Conservation (phyloP, 2,329 filamentous ascomycete species). For the Aspergillus cejpii region DNA sequence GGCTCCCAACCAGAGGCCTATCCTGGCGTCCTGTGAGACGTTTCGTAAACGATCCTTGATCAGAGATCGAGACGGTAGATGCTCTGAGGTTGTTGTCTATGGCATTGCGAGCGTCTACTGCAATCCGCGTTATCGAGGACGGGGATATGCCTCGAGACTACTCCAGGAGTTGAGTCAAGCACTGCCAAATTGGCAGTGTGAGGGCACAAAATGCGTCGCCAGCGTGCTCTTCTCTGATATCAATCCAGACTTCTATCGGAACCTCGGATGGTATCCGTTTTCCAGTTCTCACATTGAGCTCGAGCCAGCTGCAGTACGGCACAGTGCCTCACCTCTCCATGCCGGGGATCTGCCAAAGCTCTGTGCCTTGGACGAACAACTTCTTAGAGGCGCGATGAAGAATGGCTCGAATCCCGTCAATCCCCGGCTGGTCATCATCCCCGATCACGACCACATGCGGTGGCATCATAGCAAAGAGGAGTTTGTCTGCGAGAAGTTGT, state of each 20-base stretch:
- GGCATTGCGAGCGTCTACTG: constrained; percentile 23
- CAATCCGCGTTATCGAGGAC: constrained; percentile 12
- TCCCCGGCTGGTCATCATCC: constrained; percentile 14
- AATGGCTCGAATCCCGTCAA: not conserved
- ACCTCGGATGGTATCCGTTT: constrained; percentile 17
- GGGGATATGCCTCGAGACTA: constrained; percentile 19
- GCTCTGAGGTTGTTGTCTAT: constrained; percentile 21
- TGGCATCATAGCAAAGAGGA: constrained; percentile 22
- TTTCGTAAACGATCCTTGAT: constrained; percentile 55
- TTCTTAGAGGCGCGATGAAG: not conserved
- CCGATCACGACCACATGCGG: constrained; percentile 19
- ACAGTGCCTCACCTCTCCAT: not conserved
- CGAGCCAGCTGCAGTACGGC: not conserved
- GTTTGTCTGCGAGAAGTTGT: constrained; percentile 14
- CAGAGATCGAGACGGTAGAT: constrained; percentile 30
- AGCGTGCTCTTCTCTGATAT: constrained; percentile 24
- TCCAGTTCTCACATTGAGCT: constrained; percentile 17
- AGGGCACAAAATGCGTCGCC: constrained; percentile 6
- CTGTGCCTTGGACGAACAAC: not conserved
- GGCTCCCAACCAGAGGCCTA: constrained; percentile 42
- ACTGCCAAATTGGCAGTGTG: constrained; percentile 15
- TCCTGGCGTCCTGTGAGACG: constrained; percentile 60
- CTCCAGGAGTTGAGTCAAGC: constrained; percentile 15
- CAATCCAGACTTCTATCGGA: constrained; percentile 17
- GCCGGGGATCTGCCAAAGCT: not conserved